Evolutionary conservation across 2,329 filamentous ascomycete species (phyloP), one percentile per base, ranked within the genome.

Genomic region (Trichoderma semiorbis): DNA sequence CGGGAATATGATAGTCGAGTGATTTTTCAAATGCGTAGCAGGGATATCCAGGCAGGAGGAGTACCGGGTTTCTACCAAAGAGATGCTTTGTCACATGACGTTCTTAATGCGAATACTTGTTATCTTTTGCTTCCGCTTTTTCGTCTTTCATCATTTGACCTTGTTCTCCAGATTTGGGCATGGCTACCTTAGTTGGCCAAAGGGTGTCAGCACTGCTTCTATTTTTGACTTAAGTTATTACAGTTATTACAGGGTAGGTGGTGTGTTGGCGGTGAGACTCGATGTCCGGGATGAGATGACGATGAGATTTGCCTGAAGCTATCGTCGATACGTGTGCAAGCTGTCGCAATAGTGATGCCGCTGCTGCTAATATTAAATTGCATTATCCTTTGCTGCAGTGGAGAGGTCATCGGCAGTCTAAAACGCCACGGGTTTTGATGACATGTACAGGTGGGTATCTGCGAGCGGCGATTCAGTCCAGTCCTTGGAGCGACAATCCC

Each of bases 161-260:
- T 47, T 39, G n/a, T 28, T 69, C 12, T 43, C 26, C 11, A 26
- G 26, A 58, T 24, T 21, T 43, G 21, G 7, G 26, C 34, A 32
- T 47, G 53, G 34, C 43, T 43, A 43, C 39, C 39, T 68, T 43
- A 58, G 55, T 14, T 28, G 36, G 55, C 24, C 65, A 14, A 61
- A 58, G 64, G 64, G 18, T 39, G 64, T 67, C 50, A 67, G 64
- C 64, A 58, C 24, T 58, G 64, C 50, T 67, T 32, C 64, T 67
- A 67, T 58, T 67, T 67, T 58, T 36, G 64, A 43, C n/a, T 8
- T 43, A 18, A 36, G 32, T n/a, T 58, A 18, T 36, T 36, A 36
- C 34, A 36, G 16, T 8, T 39, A 43, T 53, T 57, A 18, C 24
- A 57, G 30, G 14, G 53, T 39, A 28, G 3, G 47, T 18, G 32